Base-by-base conservation (phyloP, 306 rosid genomes). In the Cajanus cajan region DNA sequence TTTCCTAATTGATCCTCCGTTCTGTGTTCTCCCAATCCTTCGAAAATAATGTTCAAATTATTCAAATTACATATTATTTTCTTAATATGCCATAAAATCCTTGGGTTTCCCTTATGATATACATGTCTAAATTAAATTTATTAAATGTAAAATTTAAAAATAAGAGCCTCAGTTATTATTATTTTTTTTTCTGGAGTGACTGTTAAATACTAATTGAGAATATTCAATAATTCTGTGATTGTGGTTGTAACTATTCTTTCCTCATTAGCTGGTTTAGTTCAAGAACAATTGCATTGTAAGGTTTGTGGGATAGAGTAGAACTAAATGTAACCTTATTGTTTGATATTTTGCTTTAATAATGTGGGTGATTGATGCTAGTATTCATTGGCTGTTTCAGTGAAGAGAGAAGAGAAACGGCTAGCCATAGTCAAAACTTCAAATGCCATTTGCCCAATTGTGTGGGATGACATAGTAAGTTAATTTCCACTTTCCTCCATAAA, bases 381-480 rank as follows among this genome's bases (percentile, higher is more conserved):
- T 78, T 72, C n/a, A 16, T 78, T 63, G 59, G 43, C 45, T 74
- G 82, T 70, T 68, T 59, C 78, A 95, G 99, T 95, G 87, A 95
- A 93, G 84, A 89, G 92, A 84, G 86, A 95, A 85, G 97, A 89
- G 80, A 93, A 78, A 83, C 90, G 65, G 45, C 93, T 95, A 7
- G 89, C 76, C 66, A 81, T 95, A 75, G 71, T 86, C 19, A 90
- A 87, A 87, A 89, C 99, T 62, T 74, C 94, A 71, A 95, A 93
- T 68, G 90, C 98, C 72, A 61, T 87, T 78, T 88, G 91, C 82
- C 99, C 99, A 40, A 75, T 93, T 78, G 89, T 90, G 28, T 95
- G 96, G 98, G 88, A 85, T 87, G 90, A 93, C 80, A 90, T 95
- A 74, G 99, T 93, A 86, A 91, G 98, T 82, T 62, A 22, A 55